Evolutionary conservation across 108 stramenopile genomes (phyloP).

Genomic region (Conticribra weissflogii): DNA sequence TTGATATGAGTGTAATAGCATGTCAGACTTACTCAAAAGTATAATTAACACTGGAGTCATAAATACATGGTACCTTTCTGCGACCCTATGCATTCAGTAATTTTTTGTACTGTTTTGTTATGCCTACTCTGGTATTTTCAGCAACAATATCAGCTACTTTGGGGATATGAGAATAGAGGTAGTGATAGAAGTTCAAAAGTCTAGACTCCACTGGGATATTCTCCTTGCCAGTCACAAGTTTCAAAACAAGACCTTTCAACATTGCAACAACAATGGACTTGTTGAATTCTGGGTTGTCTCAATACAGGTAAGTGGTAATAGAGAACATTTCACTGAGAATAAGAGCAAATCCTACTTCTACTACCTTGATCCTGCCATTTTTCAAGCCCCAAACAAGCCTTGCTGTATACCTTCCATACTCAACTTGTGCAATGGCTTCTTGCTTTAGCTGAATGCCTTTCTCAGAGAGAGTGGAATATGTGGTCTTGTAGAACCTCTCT

Average conservation of each 20-base stretch:
- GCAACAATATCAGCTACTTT: neutral
- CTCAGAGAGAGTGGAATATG: neutral
- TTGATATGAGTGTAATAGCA: neutral
- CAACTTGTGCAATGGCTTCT: neutral
- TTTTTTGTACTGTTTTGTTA: neutral
- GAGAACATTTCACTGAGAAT: too few species aligned
- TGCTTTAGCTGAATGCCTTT: neutral
- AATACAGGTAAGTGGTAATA: neutral
- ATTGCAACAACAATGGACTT: neutral
- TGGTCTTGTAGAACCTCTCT: neutral
- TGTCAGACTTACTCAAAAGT: neutral
- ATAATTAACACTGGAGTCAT: neutral
- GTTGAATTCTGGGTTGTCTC: neutral
- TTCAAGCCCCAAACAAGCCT: neutral
- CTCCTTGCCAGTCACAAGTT: neutral
- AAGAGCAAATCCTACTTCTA: too few species aligned
- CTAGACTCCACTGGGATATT: neutral
- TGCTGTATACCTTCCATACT: neutral
- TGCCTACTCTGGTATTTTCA: neutral
- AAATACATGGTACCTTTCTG: neutral
- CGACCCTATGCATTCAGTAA: neutral
- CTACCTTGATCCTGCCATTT: too few species aligned
- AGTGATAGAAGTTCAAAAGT: constrained; percentile 9
- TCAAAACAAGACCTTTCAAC: neutral
- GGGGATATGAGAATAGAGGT: neutral